These are phyloP conservation scores for Pisolithus albus DNA, from an alignment of 768 basidiomycete genomes.

Conservation along the genomic window DNA sequence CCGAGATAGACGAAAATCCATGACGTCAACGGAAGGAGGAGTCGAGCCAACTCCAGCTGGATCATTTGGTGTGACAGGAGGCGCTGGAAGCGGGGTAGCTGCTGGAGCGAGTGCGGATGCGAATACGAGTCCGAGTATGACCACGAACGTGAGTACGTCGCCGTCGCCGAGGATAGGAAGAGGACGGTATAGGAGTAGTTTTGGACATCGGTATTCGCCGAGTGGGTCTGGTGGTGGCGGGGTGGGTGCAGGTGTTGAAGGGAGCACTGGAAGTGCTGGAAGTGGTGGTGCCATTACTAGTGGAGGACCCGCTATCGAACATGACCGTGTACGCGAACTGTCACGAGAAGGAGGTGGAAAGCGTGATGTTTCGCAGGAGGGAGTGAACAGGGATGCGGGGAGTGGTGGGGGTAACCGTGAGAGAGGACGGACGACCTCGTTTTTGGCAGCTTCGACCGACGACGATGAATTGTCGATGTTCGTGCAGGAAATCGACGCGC, in stretches of 20 bases:
- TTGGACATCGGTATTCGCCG: slow-evolving; percentile 60
- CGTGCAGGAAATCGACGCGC: slow-evolving; percentile 68
- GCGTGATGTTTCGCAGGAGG: neutral
- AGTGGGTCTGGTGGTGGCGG: slow-evolving; percentile 29
- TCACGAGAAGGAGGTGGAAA: neutral
- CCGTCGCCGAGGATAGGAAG: slow-evolving; percentile 22
- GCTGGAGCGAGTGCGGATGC: neutral
- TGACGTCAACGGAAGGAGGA: slow-evolving; percentile 27
- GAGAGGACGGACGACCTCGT: slow-evolving; percentile 33
- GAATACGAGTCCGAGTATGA: slow-evolving; percentile 12
- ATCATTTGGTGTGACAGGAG: neutral
- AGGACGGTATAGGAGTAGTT: slow-evolving; percentile 73
- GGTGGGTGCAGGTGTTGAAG: slow-evolving; percentile 36
- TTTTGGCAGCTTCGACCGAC: slow-evolving; percentile 46
- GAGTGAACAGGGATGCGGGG: neutral
- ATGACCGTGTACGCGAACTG: neutral
- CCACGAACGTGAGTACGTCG: slow-evolving; percentile 10
- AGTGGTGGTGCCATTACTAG: slow-evolving; percentile 16
- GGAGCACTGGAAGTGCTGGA: slow-evolving; percentile 16
- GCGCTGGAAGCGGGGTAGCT: neutral
- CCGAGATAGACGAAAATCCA: slow-evolving; percentile 24
- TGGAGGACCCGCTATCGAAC: neutral
- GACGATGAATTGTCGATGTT: slow-evolving; percentile 76
- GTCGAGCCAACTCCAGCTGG: slow-evolving; percentile 1
- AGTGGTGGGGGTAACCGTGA: neutral